Percentiles rank a stretch among this genome's conserved stretches.
Conservation (phyloP, 2,329 filamentous ascomycete species). For the Tolypocladium tropicale region DNA sequence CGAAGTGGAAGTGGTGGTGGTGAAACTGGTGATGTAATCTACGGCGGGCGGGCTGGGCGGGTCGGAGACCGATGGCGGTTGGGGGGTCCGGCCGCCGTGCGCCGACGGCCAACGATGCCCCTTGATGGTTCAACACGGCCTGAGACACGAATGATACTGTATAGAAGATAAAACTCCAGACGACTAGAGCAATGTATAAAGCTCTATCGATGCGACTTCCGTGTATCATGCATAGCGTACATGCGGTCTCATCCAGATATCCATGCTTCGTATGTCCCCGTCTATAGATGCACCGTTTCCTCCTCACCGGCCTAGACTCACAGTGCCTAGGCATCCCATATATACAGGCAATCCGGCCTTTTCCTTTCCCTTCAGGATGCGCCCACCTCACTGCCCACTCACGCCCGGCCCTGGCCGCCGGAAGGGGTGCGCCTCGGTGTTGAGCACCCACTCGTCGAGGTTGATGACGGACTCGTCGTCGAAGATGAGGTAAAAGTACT, state of each 20-base stretch:
- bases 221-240: not conserved
- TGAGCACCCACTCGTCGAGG: slow-evolving; percentile 61
- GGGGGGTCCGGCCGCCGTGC: slow-evolving; percentile 4
- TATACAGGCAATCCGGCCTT: not conserved
- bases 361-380: no score
- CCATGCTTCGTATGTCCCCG: not conserved
- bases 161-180: not conserved
- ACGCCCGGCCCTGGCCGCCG: slow-evolving; percentile 17
- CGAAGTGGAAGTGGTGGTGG: not conserved
- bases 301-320: slow-evolving; percentile 2
- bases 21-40: slow-evolving; percentile 18
- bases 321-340: not conserved
- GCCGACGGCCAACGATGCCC: not conserved
- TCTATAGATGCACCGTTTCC: not conserved
- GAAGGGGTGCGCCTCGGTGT: slow-evolving; percentile 46
- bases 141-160: no score
- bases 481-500: slow-evolving; percentile 69
- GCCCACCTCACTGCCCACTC: not conserved
- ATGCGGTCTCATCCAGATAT: not conserved
- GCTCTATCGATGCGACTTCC: not conserved
- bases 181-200: not conserved
- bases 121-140: no score
- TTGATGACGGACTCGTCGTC: slow-evolving; percentile 51
- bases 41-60: not conserved
- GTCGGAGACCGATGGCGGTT: slow-evolving; percentile 6